phyloP scores from a whole-genome alignment of 2,329 filamentous ascomycete genomes.

The Periconia digitata region DNA sequence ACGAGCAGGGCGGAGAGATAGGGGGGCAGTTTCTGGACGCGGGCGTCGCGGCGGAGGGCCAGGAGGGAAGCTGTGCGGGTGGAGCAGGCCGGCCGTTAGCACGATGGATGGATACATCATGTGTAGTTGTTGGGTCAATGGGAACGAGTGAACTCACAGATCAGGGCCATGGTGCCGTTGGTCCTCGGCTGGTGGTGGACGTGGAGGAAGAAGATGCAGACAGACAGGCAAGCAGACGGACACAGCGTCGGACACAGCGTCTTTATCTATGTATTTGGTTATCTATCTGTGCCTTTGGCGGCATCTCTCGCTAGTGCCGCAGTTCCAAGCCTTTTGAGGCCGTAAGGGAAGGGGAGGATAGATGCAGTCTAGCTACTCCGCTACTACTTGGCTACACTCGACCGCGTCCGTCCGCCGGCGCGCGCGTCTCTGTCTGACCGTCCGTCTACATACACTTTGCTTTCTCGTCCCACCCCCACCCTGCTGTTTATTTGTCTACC shows the following conservation, averaged over 20 bases:
- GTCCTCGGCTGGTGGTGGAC: neutral
- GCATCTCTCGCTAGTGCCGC: neutral
- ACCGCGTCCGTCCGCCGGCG: too few species aligned
- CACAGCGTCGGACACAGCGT: neutral
- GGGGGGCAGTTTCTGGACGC: constrained; percentile 79
- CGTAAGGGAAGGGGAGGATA: too few species aligned
- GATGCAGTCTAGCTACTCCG: too few species aligned
- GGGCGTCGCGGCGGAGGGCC: constrained; percentile 75
- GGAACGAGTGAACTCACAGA: constrained; percentile 26
- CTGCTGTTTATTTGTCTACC: too few species aligned
- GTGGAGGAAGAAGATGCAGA: neutral
- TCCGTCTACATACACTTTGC: too few species aligned
- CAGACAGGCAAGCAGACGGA: neutral
- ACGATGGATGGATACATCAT: too few species aligned
- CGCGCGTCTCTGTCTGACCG: too few species aligned
- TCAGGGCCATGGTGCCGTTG: constrained; percentile 35
- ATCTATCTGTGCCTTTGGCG: neutral
- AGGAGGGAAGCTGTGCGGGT: constrained; percentile 56
- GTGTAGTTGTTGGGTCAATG: too few species aligned
- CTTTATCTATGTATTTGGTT: neutral
- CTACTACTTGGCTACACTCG: neutral
- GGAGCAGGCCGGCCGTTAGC: neutral
- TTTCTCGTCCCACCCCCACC: neutral
- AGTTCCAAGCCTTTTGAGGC: constrained; percentile 4
- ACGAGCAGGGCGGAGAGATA: constrained; percentile 86